Conservation (phyloP, 2,329 filamentous ascomycete genomes). For the Cercospora sp. region DNA sequence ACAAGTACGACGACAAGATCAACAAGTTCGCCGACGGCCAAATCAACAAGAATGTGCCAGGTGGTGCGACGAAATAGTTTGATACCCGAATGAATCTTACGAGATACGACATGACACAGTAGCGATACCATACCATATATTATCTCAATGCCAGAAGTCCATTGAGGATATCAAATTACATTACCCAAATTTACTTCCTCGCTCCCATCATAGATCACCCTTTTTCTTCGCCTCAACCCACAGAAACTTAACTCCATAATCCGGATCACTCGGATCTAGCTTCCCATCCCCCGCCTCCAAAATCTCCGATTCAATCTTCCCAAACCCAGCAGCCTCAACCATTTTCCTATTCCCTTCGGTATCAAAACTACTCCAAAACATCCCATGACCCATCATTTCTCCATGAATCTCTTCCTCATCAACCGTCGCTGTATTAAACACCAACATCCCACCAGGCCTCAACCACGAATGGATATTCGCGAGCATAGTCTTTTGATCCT, state of each 20-base stretch:
- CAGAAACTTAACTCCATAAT: conserved; percentile 33
- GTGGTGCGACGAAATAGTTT: conserved; percentile 17
- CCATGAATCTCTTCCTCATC: conserved; percentile 34
- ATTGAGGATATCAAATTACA: not conserved
- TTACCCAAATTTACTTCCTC: not conserved
- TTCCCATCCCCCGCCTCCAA: conserved; percentile 28
- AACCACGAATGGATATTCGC: conserved; percentile 27
- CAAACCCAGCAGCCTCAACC: conserved; percentile 42
- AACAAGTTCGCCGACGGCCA: conserved; percentile 31
- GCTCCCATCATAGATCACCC: not conserved
- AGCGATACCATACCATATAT: not conserved
- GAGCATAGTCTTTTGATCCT: conserved; percentile 30
- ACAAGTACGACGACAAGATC: conserved; percentile 34
- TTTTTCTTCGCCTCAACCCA: conserved; percentile 30
- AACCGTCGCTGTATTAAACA: conserved; percentile 29
- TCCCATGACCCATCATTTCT: conserved; percentile 32
- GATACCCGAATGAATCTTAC: not conserved
- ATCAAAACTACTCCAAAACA: conserved; percentile 36
- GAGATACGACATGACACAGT: not conserved
- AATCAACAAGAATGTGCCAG: conserved; percentile 31
- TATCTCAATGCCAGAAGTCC: conserved; percentile 3
- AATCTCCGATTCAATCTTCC: conserved; percentile 24
- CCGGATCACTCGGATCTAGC: conserved; percentile 26
- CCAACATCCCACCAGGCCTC: conserved; percentile 26
- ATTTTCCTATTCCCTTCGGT: conserved; percentile 41